Base-by-base conservation (phyloP, 2,329 filamentous ascomycete genomes). In the Verticillium alfalfae region DNA sequence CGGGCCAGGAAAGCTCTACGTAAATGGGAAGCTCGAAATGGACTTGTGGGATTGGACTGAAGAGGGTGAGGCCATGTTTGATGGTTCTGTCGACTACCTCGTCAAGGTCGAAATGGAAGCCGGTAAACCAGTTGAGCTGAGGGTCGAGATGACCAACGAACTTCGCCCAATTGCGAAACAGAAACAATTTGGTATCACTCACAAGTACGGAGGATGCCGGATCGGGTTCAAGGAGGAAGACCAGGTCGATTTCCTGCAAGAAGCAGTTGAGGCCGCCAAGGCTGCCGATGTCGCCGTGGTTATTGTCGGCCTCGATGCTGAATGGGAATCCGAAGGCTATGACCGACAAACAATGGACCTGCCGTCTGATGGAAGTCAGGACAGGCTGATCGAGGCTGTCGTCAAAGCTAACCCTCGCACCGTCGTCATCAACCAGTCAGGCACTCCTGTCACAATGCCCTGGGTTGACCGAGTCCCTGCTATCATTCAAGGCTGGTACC, bases 271-370 rank as follows among this genome's bases (percentile, higher is more conserved):
- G 22, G 78, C 81, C 1, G 89, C 89, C 9, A 83, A 77, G 64
- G 78, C 79, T 2, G 85, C 87, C 0, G 88, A 91, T 68, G 85
- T 89, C 15, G 88, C 88, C 2, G 77, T 92, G 7, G 80, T 92
- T 1, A 81, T 91, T 57, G 84, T 90, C 10, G 89, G 89, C 1
- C 78, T 91, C 1, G 88, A 91, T 70, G 84, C 84, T 6, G 89
- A 92, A 70, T 92, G 88, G 88, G 89, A 92, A 70, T 90, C 88
- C 1, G 89, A 91, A 71, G 88, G 88, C 1, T 89, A 89, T 63
- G 88, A 91, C 69, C 82, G 88, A 56, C 90, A 90, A 70, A 90
- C 91, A 67, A 80, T 92, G 64, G 89, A 89, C 16, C 76, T 91
- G 3, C 91, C 89, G 80, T 79, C 71, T 1, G 70, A 76, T n/a